Evolutionary conservation across 2,329 filamentous ascomycete genomes (phyloP), one percentile per base, ranked within the genome.

Genomic region (Leptographium flavum): DNA sequence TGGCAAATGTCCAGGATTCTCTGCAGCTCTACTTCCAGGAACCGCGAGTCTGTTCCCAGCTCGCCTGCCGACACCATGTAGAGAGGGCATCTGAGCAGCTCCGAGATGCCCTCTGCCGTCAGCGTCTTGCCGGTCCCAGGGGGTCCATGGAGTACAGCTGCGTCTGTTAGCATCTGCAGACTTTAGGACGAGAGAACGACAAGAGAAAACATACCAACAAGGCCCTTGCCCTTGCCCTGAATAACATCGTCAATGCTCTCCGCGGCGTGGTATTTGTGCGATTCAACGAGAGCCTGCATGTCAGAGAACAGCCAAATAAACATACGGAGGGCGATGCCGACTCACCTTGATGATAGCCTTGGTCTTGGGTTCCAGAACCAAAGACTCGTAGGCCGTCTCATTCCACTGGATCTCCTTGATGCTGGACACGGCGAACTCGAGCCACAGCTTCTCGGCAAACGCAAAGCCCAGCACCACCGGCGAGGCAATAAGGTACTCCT

Each of bases 381-480:
- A 69, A 0, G 82, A 87, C 41, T 83, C 76, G 62, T 92, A 94
- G 0, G 87, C 87, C 14, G 77, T 72, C 36, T 83, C 76, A 55
- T 94, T 90, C 84, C 84, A 94, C 31, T 79, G 72, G 50, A 94
- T 90, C 4, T 93, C 83, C 38, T 76, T 74, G 50, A 94, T 73
- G 1, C 81, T 79, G 0, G 82, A 84, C 19, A 95, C 80, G 0
- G 79, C 80, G 55, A 94, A 87, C 58, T 94, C 86, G 0, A 94
- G 73, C 88, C 87, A 95, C 10, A 86, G 69, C 63, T 94, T 94
- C 62, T 94, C 86, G 1, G 76, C 78, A 59, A 94, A 93, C 1
- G 85, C 77, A 55, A 94, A 94, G 0, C 87, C 88, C 2, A 93
- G 72, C 0, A 94, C 84, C 1, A 93, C 79, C 0, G 87, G 83